phyloP scores from a whole-genome alignment of 495 filamentous ascomycete species.

The Podospora pseudoanserina region DNA sequence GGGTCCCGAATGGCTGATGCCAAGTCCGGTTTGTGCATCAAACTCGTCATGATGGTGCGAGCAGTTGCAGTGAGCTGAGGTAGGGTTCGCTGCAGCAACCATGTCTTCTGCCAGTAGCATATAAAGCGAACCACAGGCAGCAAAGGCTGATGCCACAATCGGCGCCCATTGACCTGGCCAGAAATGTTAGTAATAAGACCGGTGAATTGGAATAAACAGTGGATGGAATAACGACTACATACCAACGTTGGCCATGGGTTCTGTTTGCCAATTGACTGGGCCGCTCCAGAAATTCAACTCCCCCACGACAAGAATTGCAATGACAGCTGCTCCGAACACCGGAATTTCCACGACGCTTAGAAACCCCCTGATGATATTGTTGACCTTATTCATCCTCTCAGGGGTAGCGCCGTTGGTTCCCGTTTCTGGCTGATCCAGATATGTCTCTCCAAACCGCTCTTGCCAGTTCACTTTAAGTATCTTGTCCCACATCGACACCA shows the following conservation, averaged over 20 bases:
- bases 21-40: not conserved
- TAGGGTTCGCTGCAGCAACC: not conserved
- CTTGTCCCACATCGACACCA: constrained; percentile 57
- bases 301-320: constrained; percentile 53
- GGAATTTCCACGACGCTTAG: constrained; percentile 51
- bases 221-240: constrained; percentile 19
- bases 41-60: constrained; percentile 23
- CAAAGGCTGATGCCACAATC: constrained; percentile 51
- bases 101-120: constrained; percentile 42
- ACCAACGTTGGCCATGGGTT: constrained; percentile 55
- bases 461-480: constrained; percentile 57
- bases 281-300: constrained; percentile 57
- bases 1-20: not conserved
- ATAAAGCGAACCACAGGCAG: constrained; percentile 53
- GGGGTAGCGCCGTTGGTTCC: constrained; percentile 55
- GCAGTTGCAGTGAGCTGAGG: constrained; percentile 25
- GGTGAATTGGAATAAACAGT: not conserved
- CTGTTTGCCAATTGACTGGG: constrained; percentile 50
- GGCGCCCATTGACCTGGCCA: constrained; percentile 54
- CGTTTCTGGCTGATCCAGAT: constrained; percentile 37
- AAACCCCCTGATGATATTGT: constrained; percentile 40
- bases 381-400: constrained; percentile 46
- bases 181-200: constrained; percentile 16
- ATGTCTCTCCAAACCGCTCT: constrained; percentile 32
- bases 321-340: constrained; percentile 50